phyloP scores from a whole-genome alignment of 805 yeast species.

The Metschnikowia dekortorum region DNA sequence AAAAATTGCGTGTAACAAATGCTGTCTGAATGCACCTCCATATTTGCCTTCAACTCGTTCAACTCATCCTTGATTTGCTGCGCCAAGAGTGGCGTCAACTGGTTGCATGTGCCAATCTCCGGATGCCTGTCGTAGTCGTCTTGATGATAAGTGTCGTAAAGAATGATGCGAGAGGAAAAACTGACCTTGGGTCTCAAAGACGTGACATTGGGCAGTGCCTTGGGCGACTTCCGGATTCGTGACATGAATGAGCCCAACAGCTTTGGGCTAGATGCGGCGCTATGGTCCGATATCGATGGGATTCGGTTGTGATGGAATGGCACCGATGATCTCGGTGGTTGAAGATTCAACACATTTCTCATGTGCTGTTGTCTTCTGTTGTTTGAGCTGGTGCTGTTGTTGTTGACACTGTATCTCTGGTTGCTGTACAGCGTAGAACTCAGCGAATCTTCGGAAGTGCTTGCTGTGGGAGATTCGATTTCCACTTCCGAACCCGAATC shows the following conservation, averaged over 20 bases:
- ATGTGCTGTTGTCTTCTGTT: constrained; percentile 12
- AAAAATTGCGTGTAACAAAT: constrained; percentile 81
- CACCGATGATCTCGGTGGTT: constrained; percentile 13
- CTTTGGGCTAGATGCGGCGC: constrained; percentile 27
- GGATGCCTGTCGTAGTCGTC: constrained; percentile 91
- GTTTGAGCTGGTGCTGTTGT: constrained; percentile 5
- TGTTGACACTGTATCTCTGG: constrained; percentile 1
- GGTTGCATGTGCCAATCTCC: constrained; percentile 88
- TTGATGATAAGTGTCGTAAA: constrained; percentile 79
- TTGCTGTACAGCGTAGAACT: neutral
- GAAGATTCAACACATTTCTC: constrained; percentile 14
- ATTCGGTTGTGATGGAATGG: constrained; percentile 30
- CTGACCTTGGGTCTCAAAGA: constrained; percentile 35
- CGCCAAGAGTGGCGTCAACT: constrained; percentile 80
- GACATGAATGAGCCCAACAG: constrained; percentile 30
- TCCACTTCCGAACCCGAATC: constrained; percentile 12
- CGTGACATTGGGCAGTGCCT: constrained; percentile 7
- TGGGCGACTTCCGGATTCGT: constrained; percentile 23
- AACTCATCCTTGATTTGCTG: constrained; percentile 82
- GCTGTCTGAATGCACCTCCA: constrained; percentile 81
- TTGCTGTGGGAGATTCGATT: neutral
- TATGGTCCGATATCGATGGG: constrained; percentile 26
- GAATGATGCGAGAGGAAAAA: constrained; percentile 76
- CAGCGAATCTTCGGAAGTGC: neutral
- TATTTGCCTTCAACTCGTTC: constrained; percentile 65